These are phyloP conservation scores for Celoporthe dispersa DNA, from an alignment of 2,329 filamentous ascomycete species.

Conservation along the genomic window DNA sequence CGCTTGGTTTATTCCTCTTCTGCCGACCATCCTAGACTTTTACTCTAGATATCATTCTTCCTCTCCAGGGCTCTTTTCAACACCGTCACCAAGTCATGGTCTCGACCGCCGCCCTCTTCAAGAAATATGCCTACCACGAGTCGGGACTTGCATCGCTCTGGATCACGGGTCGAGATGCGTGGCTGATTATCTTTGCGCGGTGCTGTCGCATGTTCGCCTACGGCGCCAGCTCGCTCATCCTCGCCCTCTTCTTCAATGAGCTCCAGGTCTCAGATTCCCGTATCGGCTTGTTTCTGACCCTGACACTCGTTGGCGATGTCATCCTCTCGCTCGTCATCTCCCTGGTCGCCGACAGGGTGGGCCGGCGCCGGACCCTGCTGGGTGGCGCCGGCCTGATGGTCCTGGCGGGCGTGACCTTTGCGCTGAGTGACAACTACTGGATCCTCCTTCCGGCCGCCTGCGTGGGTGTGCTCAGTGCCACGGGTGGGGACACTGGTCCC, in stretches of 20 bases:
- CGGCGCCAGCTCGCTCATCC: constrained; percentile 62
- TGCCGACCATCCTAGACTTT: neutral
- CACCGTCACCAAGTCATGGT: constrained; percentile 13
- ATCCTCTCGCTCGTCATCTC: constrained; percentile 61
- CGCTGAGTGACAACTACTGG: constrained; percentile 61
- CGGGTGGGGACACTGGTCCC: constrained; percentile 68
- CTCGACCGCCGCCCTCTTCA: constrained; percentile 24
- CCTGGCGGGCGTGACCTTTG: constrained; percentile 58
- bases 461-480: constrained; percentile 64
- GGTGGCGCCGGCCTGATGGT: constrained; percentile 61
- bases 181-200: constrained; percentile 57
- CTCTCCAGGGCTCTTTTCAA: too few relatives aligned
- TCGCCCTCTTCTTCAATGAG: constrained; percentile 64
- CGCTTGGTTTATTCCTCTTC: neutral
- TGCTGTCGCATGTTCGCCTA: constrained; percentile 66
- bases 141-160: constrained; percentile 54
- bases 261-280: constrained; percentile 59
- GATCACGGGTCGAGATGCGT: constrained; percentile 53
- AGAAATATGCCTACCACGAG: constrained; percentile 43
- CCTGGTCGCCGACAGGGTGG: constrained; percentile 62
- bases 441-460: constrained; percentile 61
- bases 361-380: constrained; percentile 58
- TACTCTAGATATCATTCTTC: neutral
- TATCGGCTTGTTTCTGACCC: constrained; percentile 68
- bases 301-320: constrained; percentile 66